Evolutionary conservation across 305 asterid genomes (phyloP).

Genomic region (Petunia hybrid): DNA sequence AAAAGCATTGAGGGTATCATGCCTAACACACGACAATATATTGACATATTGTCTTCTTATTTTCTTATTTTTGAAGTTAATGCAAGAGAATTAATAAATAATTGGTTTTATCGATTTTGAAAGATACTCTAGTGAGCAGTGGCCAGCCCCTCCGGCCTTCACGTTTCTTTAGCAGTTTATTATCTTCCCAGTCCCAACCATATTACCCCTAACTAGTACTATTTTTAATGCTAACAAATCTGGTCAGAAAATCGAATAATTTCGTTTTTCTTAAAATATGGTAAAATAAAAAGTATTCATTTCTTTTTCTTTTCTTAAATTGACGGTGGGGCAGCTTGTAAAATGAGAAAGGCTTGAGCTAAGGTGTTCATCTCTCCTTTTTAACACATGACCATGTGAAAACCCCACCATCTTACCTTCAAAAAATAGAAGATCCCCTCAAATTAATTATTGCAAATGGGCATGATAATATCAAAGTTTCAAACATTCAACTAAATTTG

Average conservation of each 20-base stretch:
- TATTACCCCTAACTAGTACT: background rate
- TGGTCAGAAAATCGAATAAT: background rate
- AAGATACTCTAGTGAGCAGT: background rate
- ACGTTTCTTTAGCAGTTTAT: constrained; percentile 32
- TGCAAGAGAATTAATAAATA: constrained; percentile 11
- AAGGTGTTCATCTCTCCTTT: constrained; percentile 31
- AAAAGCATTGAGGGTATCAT: background rate
- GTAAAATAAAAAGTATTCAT: background rate
- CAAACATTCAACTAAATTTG: background rate
- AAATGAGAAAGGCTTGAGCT: constrained; percentile 32
- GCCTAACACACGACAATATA: background rate
- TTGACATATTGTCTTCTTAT: background rate
- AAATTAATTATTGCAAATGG: background rate
- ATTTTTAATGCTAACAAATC: background rate
- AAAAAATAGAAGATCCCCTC: background rate
- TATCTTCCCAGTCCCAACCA: constrained; percentile 30
- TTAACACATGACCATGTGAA: constrained; percentile 38
- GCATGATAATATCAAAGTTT: no score
- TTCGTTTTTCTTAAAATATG: background rate
- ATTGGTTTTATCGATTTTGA: background rate
- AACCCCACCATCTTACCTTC: constrained; percentile 32
- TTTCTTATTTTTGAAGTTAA: background rate
- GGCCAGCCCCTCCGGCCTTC: constrained; percentile 19
- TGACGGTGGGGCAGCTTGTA: background rate
- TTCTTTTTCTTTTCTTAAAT: background rate